Conservation (phyloP, 2,329 filamentous ascomycete species). For the Diaporthe ampelina region DNA sequence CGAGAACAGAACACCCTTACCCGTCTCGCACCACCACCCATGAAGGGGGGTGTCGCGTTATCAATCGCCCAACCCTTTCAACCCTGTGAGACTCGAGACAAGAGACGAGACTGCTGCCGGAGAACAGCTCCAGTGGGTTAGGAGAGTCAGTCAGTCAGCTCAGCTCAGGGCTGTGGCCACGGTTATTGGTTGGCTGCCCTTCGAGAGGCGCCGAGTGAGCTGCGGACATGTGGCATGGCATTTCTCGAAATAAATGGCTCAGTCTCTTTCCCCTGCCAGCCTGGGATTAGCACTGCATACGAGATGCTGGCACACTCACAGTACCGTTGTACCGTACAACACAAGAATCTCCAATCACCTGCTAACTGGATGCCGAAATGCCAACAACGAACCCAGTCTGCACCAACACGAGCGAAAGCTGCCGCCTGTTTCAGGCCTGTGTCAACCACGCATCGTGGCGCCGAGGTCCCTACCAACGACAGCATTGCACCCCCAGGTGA, state of each 20-base stretch:
- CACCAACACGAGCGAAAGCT: not conserved
- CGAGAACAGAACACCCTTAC: not conserved
- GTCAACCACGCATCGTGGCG: conserved; percentile 21
- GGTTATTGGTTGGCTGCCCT: not conserved
- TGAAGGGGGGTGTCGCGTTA: conserved; percentile 15
- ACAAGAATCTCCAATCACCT: not conserved
- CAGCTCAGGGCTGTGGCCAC: not conserved
- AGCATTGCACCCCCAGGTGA: not conserved
- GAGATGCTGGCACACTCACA: conserved; percentile 15
- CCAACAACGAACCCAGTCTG: not conserved
- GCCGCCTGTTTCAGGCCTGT: conserved; percentile 32
- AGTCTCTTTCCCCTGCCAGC: not conserved
- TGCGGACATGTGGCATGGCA: conserved; percentile 26
- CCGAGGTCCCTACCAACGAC: not conserved
- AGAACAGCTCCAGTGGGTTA: conserved; percentile 4
- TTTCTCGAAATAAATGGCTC: conserved; percentile 26
- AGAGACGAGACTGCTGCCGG: conserved; percentile 16
- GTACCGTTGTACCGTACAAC: conserved; percentile 24
- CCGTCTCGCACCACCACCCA: conserved; percentile 1
- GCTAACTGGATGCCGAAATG: too few species aligned
- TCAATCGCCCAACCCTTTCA: conserved; percentile 3
- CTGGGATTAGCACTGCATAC: not conserved
- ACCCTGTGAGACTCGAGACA: conserved; percentile 29
- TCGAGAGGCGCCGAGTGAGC: conserved; percentile 25
- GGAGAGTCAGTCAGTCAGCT: conserved; percentile 23